Evolutionary conservation across 2,329 filamentous ascomycete species (phyloP).

Genomic region (Fusarium poae): DNA sequence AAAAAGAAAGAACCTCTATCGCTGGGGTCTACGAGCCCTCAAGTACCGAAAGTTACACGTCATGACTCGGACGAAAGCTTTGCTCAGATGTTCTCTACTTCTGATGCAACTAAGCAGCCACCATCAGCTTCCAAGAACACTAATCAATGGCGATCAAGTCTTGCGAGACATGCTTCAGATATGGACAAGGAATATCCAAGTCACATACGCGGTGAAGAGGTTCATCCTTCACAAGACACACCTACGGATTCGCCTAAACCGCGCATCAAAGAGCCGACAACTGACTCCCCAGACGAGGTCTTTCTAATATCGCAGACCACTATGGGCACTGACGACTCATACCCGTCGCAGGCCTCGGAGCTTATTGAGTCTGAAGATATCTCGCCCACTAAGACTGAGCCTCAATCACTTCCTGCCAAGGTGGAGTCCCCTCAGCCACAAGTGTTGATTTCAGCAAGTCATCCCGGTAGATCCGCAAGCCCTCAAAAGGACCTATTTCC

Average conservation of each 20-base stretch:
- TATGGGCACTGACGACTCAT: conserved; percentile 52
- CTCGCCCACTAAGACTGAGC: conserved; percentile 24
- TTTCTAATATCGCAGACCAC: conserved; percentile 64
- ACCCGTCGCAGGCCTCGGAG: conserved; percentile 51
- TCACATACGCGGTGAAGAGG: conserved; percentile 59
- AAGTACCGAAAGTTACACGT: conserved; percentile 51
- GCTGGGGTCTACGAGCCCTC: conserved; percentile 47
- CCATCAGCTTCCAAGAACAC: conserved; percentile 28
- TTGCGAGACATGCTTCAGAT: conserved; percentile 49
- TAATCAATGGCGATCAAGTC: conserved; percentile 47
- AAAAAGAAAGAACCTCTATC: conserved; percentile 56
- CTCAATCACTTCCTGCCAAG: conserved; percentile 9
- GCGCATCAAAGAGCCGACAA: conserved; percentile 3
- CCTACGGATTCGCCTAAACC: conserved; percentile 20
- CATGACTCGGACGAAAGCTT: conserved; percentile 72
- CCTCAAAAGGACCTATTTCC: conserved; percentile 46
- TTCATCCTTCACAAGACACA: conserved; percentile 45
- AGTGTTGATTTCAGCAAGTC: conserved; percentile 34
- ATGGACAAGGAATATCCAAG: conserved; percentile 58
- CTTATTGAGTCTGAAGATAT: conserved; percentile 43
- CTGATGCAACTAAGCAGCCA: conserved; percentile 58
- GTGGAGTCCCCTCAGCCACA: conserved; percentile 21
- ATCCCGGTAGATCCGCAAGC: conserved; percentile 40
- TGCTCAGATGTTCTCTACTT: conserved; percentile 69
- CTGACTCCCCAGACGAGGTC: conserved; percentile 56